Percentiles rank a stretch among this genome's conserved stretches.
These are phyloP conservation scores for Pseudoperonospora humuli DNA, from an alignment of 352 stramenopile genomes.

Conservation along the genomic window DNA sequence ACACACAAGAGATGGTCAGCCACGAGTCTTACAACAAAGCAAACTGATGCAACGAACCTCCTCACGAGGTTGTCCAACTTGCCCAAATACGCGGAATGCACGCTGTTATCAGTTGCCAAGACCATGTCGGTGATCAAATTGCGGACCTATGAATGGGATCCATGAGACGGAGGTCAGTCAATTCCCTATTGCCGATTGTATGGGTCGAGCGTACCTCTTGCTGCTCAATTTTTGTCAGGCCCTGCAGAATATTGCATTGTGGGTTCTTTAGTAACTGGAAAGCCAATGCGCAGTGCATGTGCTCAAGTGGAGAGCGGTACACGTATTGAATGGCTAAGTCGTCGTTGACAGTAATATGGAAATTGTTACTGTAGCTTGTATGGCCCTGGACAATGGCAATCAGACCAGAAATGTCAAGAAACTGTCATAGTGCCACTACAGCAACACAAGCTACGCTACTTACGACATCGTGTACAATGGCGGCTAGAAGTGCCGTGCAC, in stretches of 20 bases:
- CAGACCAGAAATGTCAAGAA: background rate
- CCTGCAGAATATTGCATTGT: slow-evolving; percentile 65
- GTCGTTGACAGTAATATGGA: slow-evolving; percentile 78
- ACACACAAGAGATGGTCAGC: background rate
- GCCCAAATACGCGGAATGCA: slow-evolving; percentile 69
- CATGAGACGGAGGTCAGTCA: background rate
- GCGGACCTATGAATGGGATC: slow-evolving; percentile 29
- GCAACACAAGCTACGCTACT: background rate
- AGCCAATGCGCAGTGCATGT: slow-evolving; percentile 80
- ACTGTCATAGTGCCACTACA: background rate
- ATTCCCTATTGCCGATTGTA: background rate
- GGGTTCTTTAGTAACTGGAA: slow-evolving; percentile 70
- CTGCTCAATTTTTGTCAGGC: slow-evolving; percentile 65
- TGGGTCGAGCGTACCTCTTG: slow-evolving; percentile 36
- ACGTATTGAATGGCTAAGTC: slow-evolving; percentile 75
- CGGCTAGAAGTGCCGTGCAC: slow-evolving; percentile 63
- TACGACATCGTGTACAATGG: slow-evolving; percentile 81
- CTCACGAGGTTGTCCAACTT: slow-evolving; percentile 71
- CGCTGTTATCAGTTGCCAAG: slow-evolving; percentile 82
- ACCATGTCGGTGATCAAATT: slow-evolving; percentile 82
- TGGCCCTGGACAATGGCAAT: slow-evolving; percentile 43
- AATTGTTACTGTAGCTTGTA: slow-evolving; percentile 84
- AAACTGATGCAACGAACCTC: slow-evolving; percentile 20
- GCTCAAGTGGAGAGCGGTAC: slow-evolving; percentile 77
- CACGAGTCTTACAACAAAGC: background rate